Conservation (phyloP, 2,329 filamentous ascomycete genomes). For the Colletotrichum sp. region DNA sequence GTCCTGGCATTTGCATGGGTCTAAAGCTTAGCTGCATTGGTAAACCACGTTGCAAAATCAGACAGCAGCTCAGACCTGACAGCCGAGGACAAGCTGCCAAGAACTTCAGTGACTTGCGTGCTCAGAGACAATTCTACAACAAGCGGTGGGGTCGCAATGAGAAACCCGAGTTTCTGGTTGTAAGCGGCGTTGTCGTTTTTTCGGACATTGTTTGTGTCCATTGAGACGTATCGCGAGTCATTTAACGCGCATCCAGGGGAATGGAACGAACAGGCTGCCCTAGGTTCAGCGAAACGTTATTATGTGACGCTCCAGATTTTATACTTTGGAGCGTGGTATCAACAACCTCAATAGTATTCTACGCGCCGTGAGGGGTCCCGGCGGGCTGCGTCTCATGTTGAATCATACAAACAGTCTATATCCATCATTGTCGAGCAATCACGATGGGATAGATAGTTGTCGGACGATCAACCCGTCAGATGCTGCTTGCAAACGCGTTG, state of each 20-base stretch:
- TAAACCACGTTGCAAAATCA: not conserved
- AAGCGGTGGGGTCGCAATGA: not conserved
- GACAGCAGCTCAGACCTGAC: not conserved
- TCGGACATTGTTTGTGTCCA: not conserved
- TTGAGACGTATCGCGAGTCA: not conserved
- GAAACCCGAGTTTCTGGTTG: not conserved
- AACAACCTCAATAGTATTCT: not conserved
- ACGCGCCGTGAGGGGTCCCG: not conserved
- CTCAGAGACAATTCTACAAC: not conserved
- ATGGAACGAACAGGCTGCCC: not conserved
- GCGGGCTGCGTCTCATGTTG: not conserved
- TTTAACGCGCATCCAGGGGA: not conserved
- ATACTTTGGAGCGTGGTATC: not conserved
- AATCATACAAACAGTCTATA: not conserved
- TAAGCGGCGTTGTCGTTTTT: not conserved
- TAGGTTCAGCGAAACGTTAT: not conserved
- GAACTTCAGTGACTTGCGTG: not conserved
- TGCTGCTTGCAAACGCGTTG: not conserved
- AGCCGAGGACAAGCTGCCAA: not conserved
- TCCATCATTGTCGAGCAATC: too few relatives aligned
- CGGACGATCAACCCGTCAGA: not conserved
- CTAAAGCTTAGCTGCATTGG: not conserved
- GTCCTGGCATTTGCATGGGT: not conserved
- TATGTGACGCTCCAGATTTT: not conserved
- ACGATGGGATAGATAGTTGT: rapidly evolving